Evolutionary conservation across 768 basidiomycete genomes (phyloP).

Genomic region (Leccinum uliginosum): DNA sequence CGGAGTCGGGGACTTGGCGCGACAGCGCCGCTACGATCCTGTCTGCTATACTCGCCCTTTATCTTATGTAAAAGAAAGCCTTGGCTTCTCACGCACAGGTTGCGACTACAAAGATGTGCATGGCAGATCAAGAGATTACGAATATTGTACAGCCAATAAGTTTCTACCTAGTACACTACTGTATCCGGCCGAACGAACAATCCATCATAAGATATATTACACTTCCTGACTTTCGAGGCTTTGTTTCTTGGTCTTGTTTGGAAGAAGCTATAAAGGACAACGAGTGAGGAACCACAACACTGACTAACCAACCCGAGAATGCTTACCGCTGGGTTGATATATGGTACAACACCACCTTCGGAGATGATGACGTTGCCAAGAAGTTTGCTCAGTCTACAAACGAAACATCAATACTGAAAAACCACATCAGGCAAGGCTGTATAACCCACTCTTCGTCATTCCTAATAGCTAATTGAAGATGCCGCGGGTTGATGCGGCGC

Average conservation of each 20-base stretch:
- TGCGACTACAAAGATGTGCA: neutral
- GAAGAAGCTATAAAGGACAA: conserved; percentile 21
- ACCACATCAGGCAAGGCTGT: neutral
- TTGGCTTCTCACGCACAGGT: too few relatives aligned
- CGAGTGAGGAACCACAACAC: neutral
- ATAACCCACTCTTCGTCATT: conserved; percentile 80
- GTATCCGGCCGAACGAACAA: neutral
- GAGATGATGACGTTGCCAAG: conserved; percentile 87
- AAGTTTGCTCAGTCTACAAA: conserved; percentile 58
- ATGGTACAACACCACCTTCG: conserved; percentile 90
- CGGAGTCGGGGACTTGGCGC: too few relatives aligned
- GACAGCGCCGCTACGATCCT: too few relatives aligned
- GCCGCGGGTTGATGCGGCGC: conserved; percentile 93
- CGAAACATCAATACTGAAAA: neutral
- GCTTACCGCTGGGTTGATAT: conserved; percentile 61
- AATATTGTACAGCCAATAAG: conserved; percentile 1
- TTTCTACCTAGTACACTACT: conserved; percentile 10
- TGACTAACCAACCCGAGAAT: neutral
- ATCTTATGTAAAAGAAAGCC: too few relatives aligned
- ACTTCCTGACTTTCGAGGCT: conserved; percentile 32
- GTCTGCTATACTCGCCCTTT: too few relatives aligned
- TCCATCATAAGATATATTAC: conserved; percentile 10
- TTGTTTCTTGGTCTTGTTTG: conserved; percentile 29
- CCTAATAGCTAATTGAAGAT: conserved; percentile 90
- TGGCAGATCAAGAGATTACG: neutral